Evolutionary conservation across 768 basidiomycete species (phyloP).

Genomic region (Mycena indigotica): DNA sequence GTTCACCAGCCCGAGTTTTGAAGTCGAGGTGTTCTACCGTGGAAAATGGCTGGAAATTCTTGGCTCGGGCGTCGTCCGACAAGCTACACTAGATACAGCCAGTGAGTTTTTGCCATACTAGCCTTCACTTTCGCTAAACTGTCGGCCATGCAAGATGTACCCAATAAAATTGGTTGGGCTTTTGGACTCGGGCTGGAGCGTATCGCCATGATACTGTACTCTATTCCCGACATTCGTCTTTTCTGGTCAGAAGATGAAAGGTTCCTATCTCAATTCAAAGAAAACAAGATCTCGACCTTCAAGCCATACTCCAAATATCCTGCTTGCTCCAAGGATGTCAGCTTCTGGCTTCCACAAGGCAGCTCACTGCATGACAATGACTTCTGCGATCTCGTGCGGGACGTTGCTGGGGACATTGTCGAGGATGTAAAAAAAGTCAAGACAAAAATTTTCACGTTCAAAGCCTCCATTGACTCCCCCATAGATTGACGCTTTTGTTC

Average conservation of each 20-base stretch:
- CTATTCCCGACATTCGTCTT: constrained; percentile 95
- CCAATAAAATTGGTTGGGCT: constrained; percentile 92
- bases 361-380: constrained; percentile 85
- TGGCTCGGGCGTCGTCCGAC: constrained; percentile 89
- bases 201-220: constrained; percentile 96
- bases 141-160: no score
- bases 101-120: constrained; percentile 53
- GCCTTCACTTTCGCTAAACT: constrained; percentile 9
- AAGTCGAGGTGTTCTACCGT: constrained; percentile 95
- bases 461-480: constrained; percentile 18
- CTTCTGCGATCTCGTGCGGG: constrained; percentile 92
- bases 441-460: neutral
- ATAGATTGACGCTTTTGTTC: constrained; percentile 88
- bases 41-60: constrained; percentile 98
- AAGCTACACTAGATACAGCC: constrained; percentile 84
- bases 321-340: constrained; percentile 89
- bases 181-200: constrained; percentile 97
- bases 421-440: constrained; percentile 87
- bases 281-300: constrained; percentile 79
- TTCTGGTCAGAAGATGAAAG: constrained; percentile 94
- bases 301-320: constrained; percentile 93
- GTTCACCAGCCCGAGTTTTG: constrained; percentile 96
- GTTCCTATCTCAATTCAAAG: constrained; percentile 84
- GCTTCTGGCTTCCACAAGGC: constrained; percentile 83
- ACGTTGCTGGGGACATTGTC: constrained; percentile 88